Evolutionary conservation across 768 basidiomycete genomes (phyloP).

Genomic region (Xerocomellus intermedius): DNA sequence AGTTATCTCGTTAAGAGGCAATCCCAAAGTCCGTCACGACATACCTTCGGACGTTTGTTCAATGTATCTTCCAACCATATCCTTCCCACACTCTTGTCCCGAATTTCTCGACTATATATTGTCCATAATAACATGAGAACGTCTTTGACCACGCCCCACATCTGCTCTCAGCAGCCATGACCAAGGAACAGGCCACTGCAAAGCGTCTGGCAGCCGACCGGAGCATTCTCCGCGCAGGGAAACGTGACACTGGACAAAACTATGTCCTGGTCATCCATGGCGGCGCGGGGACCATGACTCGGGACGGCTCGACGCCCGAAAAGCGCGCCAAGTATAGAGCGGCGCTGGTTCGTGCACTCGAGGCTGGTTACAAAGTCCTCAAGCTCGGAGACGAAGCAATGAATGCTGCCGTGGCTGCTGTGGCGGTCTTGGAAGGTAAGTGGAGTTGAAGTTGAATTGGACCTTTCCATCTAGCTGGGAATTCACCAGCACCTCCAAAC

Average conservation of each 20-base stretch:
- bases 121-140: no score
- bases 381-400: constrained; percentile 73
- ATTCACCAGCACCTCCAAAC: no score
- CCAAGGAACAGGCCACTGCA: not conserved
- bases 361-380: constrained; percentile 63
- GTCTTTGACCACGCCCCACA: not conserved
- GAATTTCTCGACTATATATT: no score
- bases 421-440: constrained; percentile 68
- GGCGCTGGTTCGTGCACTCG: constrained; percentile 52
- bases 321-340: constrained; percentile 57
- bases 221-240: constrained; percentile 6
- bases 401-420: constrained; percentile 78
- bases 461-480: not conserved
- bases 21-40: no score
- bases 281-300: constrained; percentile 72
- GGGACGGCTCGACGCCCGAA: constrained; percentile 55
- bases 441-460: not conserved
- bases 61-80: no score
- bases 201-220: not conserved
- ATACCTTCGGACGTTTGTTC: no score
- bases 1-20: no score
- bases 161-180: constrained; percentile 3
- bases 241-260: constrained; percentile 10
- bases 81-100: no score
- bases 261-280: constrained; percentile 71